Conservation (phyloP, 371 early-diverging fungal species). For the Rhizomucor pusillus region DNA sequence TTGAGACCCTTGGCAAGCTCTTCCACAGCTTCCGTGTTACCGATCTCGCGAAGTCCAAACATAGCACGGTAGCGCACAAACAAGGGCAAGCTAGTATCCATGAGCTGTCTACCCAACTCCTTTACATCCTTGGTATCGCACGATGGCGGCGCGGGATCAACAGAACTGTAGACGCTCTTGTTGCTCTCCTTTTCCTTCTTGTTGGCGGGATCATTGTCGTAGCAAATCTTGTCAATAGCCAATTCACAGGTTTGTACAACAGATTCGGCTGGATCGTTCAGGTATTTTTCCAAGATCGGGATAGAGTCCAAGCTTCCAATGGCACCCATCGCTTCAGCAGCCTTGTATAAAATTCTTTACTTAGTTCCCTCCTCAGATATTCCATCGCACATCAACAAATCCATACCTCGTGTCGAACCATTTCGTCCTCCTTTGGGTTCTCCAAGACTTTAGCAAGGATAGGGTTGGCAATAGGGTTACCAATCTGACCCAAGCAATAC, state of each 20-base stretch:
- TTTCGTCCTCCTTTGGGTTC: slow-evolving; percentile 79
- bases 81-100: slow-evolving; percentile 72
- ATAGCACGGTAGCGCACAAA: slow-evolving; percentile 98
- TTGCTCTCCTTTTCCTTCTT: slow-evolving; percentile 38
- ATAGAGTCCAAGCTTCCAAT: slow-evolving; percentile 74
- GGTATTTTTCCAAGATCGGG: slow-evolving; percentile 70
- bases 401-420: slow-evolving; percentile 96
- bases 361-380: too few relatives aligned
- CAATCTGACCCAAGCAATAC: slow-evolving; percentile 99
- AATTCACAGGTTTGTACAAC: slow-evolving; percentile 96
- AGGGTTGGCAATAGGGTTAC: slow-evolving; percentile 78
- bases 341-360: slow-evolving; percentile 41
- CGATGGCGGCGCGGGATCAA: slow-evolving; percentile 94
- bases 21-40: slow-evolving; percentile 81
- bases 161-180: slow-evolving; percentile 66
- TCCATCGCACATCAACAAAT: too few relatives aligned
- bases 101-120: slow-evolving; percentile 65
- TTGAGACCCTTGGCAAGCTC: slow-evolving; percentile 88
- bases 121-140: slow-evolving; percentile 53
- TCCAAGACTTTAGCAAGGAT: slow-evolving; percentile 70
- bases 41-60: slow-evolving; percentile 96
- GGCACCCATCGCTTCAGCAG: slow-evolving; percentile 98
- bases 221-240: slow-evolving; percentile 87
- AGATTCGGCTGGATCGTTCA: slow-evolving; percentile 61
- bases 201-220: slow-evolving; percentile 60